These are phyloP conservation scores for Actinomucor elegans DNA, from an alignment of 371 early-diverging fungal species.

Conservation along the genomic window DNA sequence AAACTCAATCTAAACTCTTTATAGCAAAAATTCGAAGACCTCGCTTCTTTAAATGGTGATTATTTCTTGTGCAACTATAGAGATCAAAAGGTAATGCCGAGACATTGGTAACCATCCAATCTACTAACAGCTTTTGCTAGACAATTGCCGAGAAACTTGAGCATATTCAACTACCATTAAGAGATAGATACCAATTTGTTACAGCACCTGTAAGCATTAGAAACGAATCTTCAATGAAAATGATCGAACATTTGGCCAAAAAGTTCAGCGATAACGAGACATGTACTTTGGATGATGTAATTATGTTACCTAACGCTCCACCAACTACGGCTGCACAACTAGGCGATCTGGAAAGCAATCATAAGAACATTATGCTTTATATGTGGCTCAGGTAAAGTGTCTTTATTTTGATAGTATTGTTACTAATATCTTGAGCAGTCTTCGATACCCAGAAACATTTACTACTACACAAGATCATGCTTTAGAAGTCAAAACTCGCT, in stretches of 20 bases:
- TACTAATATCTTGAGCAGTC: constrained; percentile 21
- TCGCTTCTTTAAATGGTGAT: constrained; percentile 63
- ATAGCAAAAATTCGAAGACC: constrained; percentile 67
- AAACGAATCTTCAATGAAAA: constrained; percentile 23
- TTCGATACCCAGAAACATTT: constrained; percentile 50
- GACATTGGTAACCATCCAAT: neutral
- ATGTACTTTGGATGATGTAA: constrained; percentile 48
- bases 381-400: constrained; percentile 77
- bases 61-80: constrained; percentile 81
- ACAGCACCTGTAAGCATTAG: constrained; percentile 65
- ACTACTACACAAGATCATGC: constrained; percentile 33
- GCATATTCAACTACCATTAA: constrained; percentile 52
- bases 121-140: constrained; percentile 17
- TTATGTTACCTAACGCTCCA: constrained; percentile 50
- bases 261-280: constrained; percentile 37
- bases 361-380: constrained; percentile 80
- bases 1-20: neutral
- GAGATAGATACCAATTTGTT: constrained; percentile 66
- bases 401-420: neutral
- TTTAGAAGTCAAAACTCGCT: constrained; percentile 32
- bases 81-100: constrained; percentile 59
- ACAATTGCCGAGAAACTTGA: constrained; percentile 68
- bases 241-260: constrained; percentile 36
- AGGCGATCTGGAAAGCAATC: constrained; percentile 61
- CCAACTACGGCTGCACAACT: constrained; percentile 30